These are phyloP conservation scores for Wallacemonas sp. DNA, from an alignment of 208 protist genomes.

Conservation along the genomic window DNA sequence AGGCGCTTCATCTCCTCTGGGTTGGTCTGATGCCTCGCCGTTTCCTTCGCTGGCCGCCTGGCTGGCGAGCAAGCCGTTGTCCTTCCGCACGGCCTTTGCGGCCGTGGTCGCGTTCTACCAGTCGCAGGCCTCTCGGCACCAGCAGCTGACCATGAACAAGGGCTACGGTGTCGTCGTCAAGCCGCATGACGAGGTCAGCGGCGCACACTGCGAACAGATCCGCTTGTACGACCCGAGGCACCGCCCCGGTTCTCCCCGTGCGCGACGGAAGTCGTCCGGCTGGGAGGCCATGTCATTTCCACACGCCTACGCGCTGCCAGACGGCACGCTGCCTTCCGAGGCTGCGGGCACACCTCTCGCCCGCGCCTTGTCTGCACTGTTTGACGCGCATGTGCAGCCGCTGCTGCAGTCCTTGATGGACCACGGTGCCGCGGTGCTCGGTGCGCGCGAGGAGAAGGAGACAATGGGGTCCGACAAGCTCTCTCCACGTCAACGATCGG, in stretches of 20 bases:
- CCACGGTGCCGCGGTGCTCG: too few relatives aligned
- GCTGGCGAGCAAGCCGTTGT: background rate
- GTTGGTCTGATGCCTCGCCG: too few relatives aligned
- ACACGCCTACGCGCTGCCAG: background rate
- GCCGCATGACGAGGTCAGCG: background rate
- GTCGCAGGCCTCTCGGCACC: background rate
- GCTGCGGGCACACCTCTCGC: too few relatives aligned
- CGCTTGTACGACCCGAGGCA: background rate
- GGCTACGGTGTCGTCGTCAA: background rate
- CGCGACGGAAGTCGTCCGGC: background rate
- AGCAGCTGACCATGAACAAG: constrained; percentile 3
- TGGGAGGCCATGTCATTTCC: background rate
- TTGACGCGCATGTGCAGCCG: too few relatives aligned
- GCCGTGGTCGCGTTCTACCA: background rate
- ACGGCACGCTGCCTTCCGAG: too few relatives aligned
- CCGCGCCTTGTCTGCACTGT: too few relatives aligned
- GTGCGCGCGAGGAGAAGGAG: too few relatives aligned
- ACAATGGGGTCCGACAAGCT: too few relatives aligned
- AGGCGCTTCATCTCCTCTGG: background rate
- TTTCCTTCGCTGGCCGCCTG: background rate
- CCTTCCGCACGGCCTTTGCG: background rate
- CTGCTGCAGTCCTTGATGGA: too few relatives aligned
- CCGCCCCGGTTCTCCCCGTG: too few relatives aligned
- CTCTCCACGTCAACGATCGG: too few relatives aligned
- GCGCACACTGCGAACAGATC: too few relatives aligned